These are phyloP conservation scores for Neofusicoccum sp. DNA, from an alignment of 2,329 filamentous ascomycete genomes.

Conservation along the genomic window DNA sequence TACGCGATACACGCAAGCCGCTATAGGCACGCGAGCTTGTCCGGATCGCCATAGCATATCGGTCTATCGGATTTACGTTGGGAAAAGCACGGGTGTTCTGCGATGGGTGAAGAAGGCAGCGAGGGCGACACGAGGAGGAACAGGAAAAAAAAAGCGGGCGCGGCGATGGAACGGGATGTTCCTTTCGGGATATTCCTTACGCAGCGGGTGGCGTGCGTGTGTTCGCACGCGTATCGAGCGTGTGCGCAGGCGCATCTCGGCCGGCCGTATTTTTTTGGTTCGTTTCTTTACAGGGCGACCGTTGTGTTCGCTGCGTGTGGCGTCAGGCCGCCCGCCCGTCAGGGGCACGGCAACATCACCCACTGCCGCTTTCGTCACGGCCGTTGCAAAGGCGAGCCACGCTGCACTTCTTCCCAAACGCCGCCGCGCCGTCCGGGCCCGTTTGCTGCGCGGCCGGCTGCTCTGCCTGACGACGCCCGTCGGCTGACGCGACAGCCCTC, in stretches of 20 bases:
- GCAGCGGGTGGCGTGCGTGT: too few species aligned
- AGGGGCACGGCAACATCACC: constrained; percentile 2
- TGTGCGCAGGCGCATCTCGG: neutral
- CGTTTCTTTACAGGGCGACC: neutral
- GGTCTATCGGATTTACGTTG: constrained; percentile 8
- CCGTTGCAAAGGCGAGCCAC: neutral
- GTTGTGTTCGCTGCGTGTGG: neutral
- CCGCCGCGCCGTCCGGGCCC: neutral
- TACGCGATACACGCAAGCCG: neutral
- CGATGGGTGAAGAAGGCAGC: neutral
- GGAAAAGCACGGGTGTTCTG: neutral
- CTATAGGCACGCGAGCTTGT: constrained; percentile 15
- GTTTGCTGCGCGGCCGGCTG: too few species aligned
- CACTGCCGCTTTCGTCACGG: constrained; percentile 6
- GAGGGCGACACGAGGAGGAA: neutral
- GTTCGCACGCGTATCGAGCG: neutral
- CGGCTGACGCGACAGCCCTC: too few species aligned
- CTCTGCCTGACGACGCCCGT: too few species aligned
- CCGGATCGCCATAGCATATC: constrained; percentile 12
- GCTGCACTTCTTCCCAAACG: neutral
- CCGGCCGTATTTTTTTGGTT: neutral
- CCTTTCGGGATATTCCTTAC: neutral
- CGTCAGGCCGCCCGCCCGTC: constrained; percentile 10
- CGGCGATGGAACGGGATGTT: neutral
- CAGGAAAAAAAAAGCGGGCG: neutral